Conservation (phyloP, 2,329 filamentous ascomycete genomes). For the Colletotrichum truncatum region DNA sequence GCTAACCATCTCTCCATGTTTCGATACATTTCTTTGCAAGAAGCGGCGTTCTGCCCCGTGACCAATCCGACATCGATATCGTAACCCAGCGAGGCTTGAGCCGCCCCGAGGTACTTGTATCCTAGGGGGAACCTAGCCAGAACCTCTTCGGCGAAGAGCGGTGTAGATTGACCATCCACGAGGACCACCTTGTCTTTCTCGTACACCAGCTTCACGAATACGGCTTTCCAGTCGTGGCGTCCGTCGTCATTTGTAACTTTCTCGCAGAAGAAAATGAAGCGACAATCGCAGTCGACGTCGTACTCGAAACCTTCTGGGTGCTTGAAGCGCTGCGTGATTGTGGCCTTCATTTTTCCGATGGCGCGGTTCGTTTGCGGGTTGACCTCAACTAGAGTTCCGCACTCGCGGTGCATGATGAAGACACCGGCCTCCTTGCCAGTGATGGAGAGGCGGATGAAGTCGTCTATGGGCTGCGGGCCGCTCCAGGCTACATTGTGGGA, state of each 20-base stretch:
- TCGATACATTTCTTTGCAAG: slow-evolving; percentile 51
- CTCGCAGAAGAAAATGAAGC: slow-evolving; percentile 58
- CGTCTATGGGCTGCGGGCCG: slow-evolving; percentile 46
- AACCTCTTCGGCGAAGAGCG: slow-evolving; percentile 46
- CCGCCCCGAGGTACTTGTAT: slow-evolving; percentile 56
- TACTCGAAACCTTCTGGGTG: slow-evolving; percentile 44
- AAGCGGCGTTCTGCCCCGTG: slow-evolving; percentile 44
- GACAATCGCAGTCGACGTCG: slow-evolving; percentile 61
- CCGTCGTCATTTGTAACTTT: slow-evolving; percentile 32
- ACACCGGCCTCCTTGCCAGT: slow-evolving; percentile 58
- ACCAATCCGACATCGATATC: slow-evolving; percentile 50
- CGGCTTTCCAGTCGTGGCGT: slow-evolving; percentile 48
- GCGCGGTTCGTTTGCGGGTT: slow-evolving; percentile 48
- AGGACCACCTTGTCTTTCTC: slow-evolving; percentile 60
- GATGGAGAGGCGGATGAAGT: slow-evolving; percentile 55
- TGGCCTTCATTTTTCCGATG: slow-evolving; percentile 63
- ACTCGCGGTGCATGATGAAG: slow-evolving; percentile 67
- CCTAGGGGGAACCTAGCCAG: slow-evolving; percentile 52
- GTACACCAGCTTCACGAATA: slow-evolving; percentile 58
- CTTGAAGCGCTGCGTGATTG: slow-evolving; percentile 60
- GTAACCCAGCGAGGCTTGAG: slow-evolving; percentile 56
- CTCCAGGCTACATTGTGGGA: slow-evolving; percentile 51
- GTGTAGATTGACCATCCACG: slow-evolving; percentile 50
- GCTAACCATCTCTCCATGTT: slow-evolving; percentile 53
- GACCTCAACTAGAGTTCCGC: slow-evolving; percentile 56